Evolutionary conservation across 2,329 filamentous ascomycete species (phyloP), one percentile per base, ranked within the genome.

Genomic region (Fusarium sp.): DNA sequence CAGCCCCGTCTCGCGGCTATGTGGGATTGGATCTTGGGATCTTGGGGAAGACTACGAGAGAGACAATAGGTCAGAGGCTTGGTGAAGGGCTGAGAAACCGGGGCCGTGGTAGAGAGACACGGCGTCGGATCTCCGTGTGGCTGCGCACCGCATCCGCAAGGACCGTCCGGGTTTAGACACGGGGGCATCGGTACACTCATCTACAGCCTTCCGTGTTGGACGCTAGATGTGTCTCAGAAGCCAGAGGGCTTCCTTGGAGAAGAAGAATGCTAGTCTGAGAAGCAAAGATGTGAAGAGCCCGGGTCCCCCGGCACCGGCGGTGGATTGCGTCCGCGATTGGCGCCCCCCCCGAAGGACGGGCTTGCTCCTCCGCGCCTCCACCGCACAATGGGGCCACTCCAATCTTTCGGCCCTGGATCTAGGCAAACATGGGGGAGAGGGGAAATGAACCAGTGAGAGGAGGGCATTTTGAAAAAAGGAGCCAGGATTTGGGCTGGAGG

Each of bases 351-450:
- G 43, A 63, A 8, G 22, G 31, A 64, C 73, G 69, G 73, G 72
- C 63, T 75, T 75, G 50, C n/a, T 24, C 69, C 69, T 71, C 72
- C 66, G 73, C 52, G 41, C 20, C 48, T 56, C 64, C 54, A 65
- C 24, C 29, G n/a, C 58, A 27, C 7, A 18, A 67, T 74, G 65
- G 54, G 65, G 33, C 72, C 72, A 74, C 72, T 69, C 61, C 29
- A 50, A 35, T 37, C 52, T 57, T 58, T 41, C 33, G 52, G 29
- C 56, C 50, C 18, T 27, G 33, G 16, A 41, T 27, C 57, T 45
- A 37, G 22, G 35, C 48, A 52, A 52, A 31, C 48, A 52, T 52
- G 48, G 35, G 39, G 45, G 60, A 37, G 29, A 61, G 24, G 24
- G n/a, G 50, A 33, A 35, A 24, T 18, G 54, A 24, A 11, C 61